Percentiles rank a stretch among this genome's conserved stretches.
Evolutionary conservation across 1,139 yeast genomes (phyloP).

Genomic region (Chernovozyma aurita): DNA sequence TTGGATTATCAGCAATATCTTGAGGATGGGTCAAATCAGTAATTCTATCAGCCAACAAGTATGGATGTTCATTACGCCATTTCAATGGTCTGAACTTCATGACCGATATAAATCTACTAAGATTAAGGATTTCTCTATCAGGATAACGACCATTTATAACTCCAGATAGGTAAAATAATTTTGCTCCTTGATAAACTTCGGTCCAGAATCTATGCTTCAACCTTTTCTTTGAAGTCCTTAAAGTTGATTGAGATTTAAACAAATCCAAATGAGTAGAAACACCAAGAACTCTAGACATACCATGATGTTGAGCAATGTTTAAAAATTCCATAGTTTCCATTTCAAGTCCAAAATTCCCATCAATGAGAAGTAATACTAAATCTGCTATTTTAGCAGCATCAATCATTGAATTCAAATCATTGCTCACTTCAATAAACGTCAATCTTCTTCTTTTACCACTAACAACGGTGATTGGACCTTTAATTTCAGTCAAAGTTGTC

Average conservation of each 20-base stretch:
- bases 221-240: constrained; percentile 87
- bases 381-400: constrained; percentile 97
- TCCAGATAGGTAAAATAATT: constrained; percentile 89
- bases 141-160: constrained; percentile 97
- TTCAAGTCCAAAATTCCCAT: constrained; percentile 97
- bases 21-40: constrained; percentile 97
- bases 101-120: constrained; percentile 89
- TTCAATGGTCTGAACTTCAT: constrained; percentile 97
- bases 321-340: constrained; percentile 99
- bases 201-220: constrained; percentile 97
- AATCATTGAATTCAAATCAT: constrained; percentile 92
- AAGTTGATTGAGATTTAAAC: constrained; percentile 83
- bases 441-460: constrained; percentile 91
- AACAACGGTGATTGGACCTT: constrained; percentile 97
- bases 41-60: constrained; percentile 82
- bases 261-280: constrained; percentile 94
- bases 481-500: constrained; percentile 76
- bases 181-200: constrained; percentile 98
- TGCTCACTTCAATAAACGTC: constrained; percentile 89
- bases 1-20: constrained; percentile 68
- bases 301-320: constrained; percentile 95
- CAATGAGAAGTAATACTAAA: constrained; percentile 80
- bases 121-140: constrained; percentile 88
- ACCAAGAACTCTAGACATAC: constrained; percentile 97
- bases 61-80: constrained; percentile 99